Percentiles rank a stretch among this genome's conserved stretches.
These are phyloP conservation scores for Tolypocladium endophyticum DNA, from an alignment of 2,329 filamentous ascomycete species.

Conservation along the genomic window DNA sequence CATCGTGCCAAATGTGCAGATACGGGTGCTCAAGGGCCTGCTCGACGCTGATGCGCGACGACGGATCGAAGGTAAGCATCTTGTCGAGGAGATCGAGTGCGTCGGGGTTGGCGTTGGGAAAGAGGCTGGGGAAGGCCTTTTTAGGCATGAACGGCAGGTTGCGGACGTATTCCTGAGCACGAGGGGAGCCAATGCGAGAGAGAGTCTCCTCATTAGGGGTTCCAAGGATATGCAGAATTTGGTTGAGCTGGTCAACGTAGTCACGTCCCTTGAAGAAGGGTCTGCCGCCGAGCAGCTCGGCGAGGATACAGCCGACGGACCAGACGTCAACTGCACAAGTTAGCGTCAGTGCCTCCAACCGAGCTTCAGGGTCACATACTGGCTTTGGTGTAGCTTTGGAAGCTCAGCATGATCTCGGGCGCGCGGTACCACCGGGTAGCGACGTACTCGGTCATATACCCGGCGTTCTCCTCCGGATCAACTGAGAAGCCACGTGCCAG, in stretches of 20 bases:
- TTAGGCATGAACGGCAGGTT: slow-evolving; percentile 94
- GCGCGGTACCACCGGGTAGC: slow-evolving; percentile 93
- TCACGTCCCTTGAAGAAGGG: slow-evolving; percentile 99
- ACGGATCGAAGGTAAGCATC: slow-evolving; percentile 96
- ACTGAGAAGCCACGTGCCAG: slow-evolving; percentile 93
- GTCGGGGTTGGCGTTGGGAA: slow-evolving; percentile 91
- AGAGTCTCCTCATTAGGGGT: slow-evolving; percentile 95
- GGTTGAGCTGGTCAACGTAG: slow-evolving; percentile 98
- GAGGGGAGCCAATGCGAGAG: slow-evolving; percentile 83
- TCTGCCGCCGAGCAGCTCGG: slow-evolving; percentile 87
- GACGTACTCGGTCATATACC: slow-evolving; percentile 99
- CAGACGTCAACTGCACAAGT: slow-evolving; percentile 75
- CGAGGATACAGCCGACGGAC: slow-evolving; percentile 97
- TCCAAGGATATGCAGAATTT: slow-evolving; percentile 95
- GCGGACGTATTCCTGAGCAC: slow-evolving; percentile 95
- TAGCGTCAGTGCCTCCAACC: not conserved
- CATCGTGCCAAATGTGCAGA: slow-evolving; percentile 96
- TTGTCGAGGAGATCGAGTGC: slow-evolving; percentile 90
- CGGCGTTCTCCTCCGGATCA: slow-evolving; percentile 95
- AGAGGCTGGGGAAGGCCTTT: slow-evolving; percentile 77
- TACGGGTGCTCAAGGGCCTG: slow-evolving; percentile 94
- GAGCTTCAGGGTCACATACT: slow-evolving; percentile 53
- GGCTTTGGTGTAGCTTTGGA: slow-evolving; percentile 99
- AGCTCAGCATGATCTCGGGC: slow-evolving; percentile 98
- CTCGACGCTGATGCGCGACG: slow-evolving; percentile 86